phyloP scores from a whole-genome alignment of 345 rosid species.

The Linum usitatissimum region DNA sequence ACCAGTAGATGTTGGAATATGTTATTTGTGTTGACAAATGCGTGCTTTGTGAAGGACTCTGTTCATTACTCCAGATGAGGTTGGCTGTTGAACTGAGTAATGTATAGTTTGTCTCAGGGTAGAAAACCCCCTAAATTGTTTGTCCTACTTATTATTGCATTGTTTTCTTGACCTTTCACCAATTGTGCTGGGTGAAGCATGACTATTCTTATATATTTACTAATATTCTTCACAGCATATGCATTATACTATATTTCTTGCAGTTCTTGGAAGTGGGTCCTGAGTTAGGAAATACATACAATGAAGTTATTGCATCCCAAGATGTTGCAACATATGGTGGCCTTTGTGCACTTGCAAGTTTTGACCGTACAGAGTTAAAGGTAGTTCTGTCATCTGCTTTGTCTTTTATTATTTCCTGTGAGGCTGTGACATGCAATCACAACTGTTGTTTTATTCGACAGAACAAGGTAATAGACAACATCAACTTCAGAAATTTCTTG shows the following conservation, averaged over 20 bases:
- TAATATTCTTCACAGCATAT: neutral
- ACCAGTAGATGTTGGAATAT: neutral
- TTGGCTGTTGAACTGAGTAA: too few species aligned
- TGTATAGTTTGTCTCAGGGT: neutral
- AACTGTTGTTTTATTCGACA: conserved; percentile 27
- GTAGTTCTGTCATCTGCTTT: conserved; percentile 24
- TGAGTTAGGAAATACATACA: conserved; percentile 74
- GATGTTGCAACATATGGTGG: conserved; percentile 99
- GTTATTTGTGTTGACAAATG: neutral
- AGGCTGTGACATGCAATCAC: neutral
- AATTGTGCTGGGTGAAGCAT: neutral
- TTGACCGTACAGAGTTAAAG: conserved; percentile 91
- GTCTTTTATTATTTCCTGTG: neutral
- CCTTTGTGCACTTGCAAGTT: conserved; percentile 95
- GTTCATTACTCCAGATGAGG: neutral
- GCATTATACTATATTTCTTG: conserved; percentile 7
- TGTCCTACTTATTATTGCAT: neutral
- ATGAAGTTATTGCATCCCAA: conserved; percentile 93
- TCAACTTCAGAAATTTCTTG: conserved; percentile 83
- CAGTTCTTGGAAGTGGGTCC: conserved; percentile 94
- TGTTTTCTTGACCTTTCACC: neutral
- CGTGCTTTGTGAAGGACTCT: neutral
- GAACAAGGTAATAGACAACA: conserved; percentile 89
- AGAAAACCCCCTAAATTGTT: too few species aligned
- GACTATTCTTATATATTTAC: neutral